A percentile compares a stretch with the other conserved stretches of the same genome.
Evolutionary conservation across 192 early-diverging fungal genomes (phyloP).

Genomic region (Bifiguratus adelaidae): DNA sequence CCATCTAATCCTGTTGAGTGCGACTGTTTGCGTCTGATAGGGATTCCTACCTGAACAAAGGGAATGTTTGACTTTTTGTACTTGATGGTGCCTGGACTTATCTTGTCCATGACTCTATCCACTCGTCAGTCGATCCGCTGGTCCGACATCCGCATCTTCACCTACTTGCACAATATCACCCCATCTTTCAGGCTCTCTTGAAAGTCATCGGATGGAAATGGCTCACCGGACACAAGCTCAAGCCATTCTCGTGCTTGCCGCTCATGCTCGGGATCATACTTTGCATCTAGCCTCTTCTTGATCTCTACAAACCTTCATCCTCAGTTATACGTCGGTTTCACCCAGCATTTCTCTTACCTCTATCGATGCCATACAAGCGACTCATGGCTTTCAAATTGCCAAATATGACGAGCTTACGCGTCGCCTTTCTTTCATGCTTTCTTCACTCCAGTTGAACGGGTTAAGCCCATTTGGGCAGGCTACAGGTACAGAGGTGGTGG

Average conservation of each 20-base stretch:
- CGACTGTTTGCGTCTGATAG: background rate
- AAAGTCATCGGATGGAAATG: slow-evolving; percentile 38
- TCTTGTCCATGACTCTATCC: slow-evolving; percentile 40
- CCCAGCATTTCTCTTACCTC: no score
- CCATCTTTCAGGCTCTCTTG: slow-evolving; percentile 69
- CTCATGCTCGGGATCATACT: slow-evolving; percentile 25
- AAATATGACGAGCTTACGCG: no score
- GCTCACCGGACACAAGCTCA: slow-evolving; percentile 43
- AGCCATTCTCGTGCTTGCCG: slow-evolving; percentile 63
- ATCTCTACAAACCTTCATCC: slow-evolving; percentile 25
- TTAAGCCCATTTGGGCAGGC: no score
- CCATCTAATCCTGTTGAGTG: slow-evolving; percentile 58
- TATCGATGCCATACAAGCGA: no score
- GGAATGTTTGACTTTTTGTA: slow-evolving; percentile 55
- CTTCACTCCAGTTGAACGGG: no score
- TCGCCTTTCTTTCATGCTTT: no score
- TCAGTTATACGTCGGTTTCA: no score
- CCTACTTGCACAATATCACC: slow-evolving; percentile 64
- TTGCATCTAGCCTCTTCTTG: slow-evolving; percentile 14
- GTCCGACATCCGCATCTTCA: no score
- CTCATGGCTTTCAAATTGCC: no score
- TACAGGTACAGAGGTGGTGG: no score
- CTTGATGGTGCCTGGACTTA: slow-evolving; percentile 43
- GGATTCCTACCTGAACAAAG: slow-evolving; percentile 42
- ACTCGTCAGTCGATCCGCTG: no score